A percentile compares a stretch with the other conserved stretches of the same genome.
Evolutionary conservation across 1,284 basidiomycete genomes (phyloP).

Genomic region (Austropuccinia psidii): DNA sequence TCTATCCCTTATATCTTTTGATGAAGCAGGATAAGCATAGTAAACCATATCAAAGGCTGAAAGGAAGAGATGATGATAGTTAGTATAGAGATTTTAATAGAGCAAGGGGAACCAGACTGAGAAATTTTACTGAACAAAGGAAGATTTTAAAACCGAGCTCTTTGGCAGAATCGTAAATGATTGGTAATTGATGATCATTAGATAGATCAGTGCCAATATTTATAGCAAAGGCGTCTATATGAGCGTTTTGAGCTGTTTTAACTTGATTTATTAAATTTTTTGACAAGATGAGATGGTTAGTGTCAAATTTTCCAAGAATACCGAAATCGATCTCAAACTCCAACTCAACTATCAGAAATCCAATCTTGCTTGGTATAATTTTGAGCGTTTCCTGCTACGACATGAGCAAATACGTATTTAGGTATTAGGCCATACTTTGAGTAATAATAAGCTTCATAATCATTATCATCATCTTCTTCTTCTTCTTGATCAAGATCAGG

Average conservation of each 20-base stretch:
- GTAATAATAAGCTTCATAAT: too few relatives aligned
- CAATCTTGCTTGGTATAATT: conserved; percentile 22
- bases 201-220: conserved; percentile 17
- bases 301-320: neutral
- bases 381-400: conserved; percentile 26
- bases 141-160: conserved; percentile 9
- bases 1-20: conserved; percentile 12
- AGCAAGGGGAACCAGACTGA: too few relatives aligned
- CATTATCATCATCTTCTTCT: too few relatives aligned
- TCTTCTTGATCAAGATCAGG: too few relatives aligned
- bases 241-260: conserved; percentile 9
- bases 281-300: neutral
- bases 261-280: neutral
- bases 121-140: conserved; percentile 9
- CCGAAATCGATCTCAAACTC: neutral
- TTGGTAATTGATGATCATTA: neutral
- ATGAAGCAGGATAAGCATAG: conserved; percentile 22
- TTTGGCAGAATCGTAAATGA: conserved; percentile 15
- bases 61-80: neutral
- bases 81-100: neutral
- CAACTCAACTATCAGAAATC: conserved; percentile 22
- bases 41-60: conserved; percentile 34
- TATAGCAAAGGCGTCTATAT: conserved; percentile 27
- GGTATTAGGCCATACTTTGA: too few relatives aligned
- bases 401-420: conserved; percentile 35